Evolutionary conservation across 331 rosid species (phyloP).

Genomic region (Erythrophleum ivorense): DNA sequence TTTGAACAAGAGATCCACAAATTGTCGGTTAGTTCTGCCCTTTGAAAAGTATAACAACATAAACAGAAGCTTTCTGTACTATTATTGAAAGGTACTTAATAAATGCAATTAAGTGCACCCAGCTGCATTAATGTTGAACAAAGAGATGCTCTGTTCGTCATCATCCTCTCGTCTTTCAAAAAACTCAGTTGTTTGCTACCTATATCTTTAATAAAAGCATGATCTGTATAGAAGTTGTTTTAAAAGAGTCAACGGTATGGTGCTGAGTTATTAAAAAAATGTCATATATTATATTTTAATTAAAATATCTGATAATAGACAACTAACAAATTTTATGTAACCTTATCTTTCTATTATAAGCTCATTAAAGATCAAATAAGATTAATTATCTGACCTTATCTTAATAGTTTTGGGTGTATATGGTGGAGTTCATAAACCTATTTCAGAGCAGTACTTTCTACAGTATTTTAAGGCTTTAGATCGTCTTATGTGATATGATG

Average conservation of each 20-base stretch:
- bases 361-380: background rate
- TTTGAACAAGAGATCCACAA: background rate
- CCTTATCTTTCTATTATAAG: background rate
- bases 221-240: background rate
- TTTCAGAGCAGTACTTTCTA: background rate
- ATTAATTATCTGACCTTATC: background rate
- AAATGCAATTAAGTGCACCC: background rate
- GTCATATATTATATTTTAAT: background rate
- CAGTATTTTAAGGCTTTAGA: background rate
- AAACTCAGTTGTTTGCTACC: background rate
- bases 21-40: background rate
- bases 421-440: background rate
- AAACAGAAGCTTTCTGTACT: background rate
- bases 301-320: background rate
- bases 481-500: background rate
- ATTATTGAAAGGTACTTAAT: background rate
- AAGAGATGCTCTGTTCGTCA: background rate
- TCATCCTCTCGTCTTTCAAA: background rate
- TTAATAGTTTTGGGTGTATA: background rate
- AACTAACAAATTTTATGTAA: background rate
- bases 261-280: background rate
- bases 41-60: background rate
- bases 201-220: background rate
- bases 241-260: background rate
- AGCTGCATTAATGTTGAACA: background rate